phyloP scores from a whole-genome alignment of 2,329 filamentous ascomycete genomes.

The Tetracladium maxilliforme region DNA sequence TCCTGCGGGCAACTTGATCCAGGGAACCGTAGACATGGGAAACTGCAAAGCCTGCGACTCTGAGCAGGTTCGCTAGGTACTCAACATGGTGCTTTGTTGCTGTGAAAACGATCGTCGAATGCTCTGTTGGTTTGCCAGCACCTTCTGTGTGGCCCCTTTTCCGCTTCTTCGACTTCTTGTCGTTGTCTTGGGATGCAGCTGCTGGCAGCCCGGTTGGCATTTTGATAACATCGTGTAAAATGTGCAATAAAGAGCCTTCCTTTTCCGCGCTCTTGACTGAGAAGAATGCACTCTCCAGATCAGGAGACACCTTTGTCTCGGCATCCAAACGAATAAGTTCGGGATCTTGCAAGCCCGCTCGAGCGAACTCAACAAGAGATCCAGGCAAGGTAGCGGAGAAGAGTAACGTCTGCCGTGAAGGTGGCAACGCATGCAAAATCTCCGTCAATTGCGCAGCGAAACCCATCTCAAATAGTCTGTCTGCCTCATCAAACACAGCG shows the following conservation, averaged over 20 bases:
- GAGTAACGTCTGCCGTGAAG: slow-evolving; percentile 73
- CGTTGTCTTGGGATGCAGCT: slow-evolving; percentile 20
- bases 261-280: slow-evolving; percentile 85
- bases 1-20: slow-evolving; percentile 84
- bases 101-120: slow-evolving; percentile 90
- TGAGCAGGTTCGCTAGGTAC: slow-evolving; percentile 73
- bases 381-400: slow-evolving; percentile 94
- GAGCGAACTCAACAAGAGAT: slow-evolving; percentile 87
- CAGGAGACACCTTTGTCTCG: slow-evolving; percentile 90
- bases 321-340: slow-evolving; percentile 81
- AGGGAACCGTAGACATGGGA: slow-evolving; percentile 92
- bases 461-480: slow-evolving; percentile 96
- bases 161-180: slow-evolving; percentile 46
- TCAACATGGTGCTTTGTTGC: slow-evolving; percentile 97
- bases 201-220: slow-evolving; percentile 60
- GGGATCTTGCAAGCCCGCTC: slow-evolving; percentile 85
- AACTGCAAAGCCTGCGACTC: slow-evolving; percentile 68
- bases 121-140: slow-evolving; percentile 58
- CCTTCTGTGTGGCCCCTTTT: slow-evolving; percentile 40
- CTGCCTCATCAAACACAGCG: slow-evolving; percentile 94
- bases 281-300: slow-evolving; percentile 93
- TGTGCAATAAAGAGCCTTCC: slow-evolving; percentile 78
- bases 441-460: slow-evolving; percentile 88
- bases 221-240: slow-evolving; percentile 84
- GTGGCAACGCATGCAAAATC: slow-evolving; percentile 77